Evolutionary conservation across 371 early-diverging fungal genomes (phyloP), one percentile per base, ranked within the genome.

Genomic region (Rhizopus sp.): DNA sequence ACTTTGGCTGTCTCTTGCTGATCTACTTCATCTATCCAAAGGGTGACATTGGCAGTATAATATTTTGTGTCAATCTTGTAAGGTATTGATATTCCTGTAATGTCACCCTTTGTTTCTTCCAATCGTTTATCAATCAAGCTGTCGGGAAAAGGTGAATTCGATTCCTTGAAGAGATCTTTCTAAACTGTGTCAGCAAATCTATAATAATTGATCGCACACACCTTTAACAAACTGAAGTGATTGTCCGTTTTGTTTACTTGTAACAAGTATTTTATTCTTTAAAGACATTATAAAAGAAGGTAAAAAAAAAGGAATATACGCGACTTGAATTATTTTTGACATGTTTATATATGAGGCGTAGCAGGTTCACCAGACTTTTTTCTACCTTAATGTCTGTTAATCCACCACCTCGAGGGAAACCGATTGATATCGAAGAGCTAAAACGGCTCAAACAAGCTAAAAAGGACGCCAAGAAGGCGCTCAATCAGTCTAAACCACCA

Each of bases 41-140:
- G 79, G 47, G 77, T 82, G 5, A 91, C 79, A 10, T 78, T 58
- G 16, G 87, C 89, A n/a, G 78, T 78, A 61, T 89, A 91, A 67
- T 91, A 91, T 55, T 88, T 89, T 12, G 86, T 91, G 16, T 81
- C 74, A 29, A 91, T 77, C 2, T 63, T 75, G 77, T 83, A 86
- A 9, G 87, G 87, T 37, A 88, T 79, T n/a, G 69, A 71, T 3
- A 78, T 66, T 3, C 84, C 84, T 1, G 77, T 70, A 55, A 78
- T 67, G 17, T 52, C 63, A 7, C 63, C 67, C 0, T 80, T 68
- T 0, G 67, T 64, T 53, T 63, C 68, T 60, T 64, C 62, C 39
- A 71, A 52, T 48, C 66, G 32, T 9, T 56, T 59, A 39, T 70
- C 55, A 1, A 72, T 70, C n/a, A 50, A 44, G 1, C 38, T 40